A percentile compares a stretch with the other conserved stretches of the same genome.
Conservation (phyloP, 345 rosid genomes). For the Pistacia integerrima region DNA sequence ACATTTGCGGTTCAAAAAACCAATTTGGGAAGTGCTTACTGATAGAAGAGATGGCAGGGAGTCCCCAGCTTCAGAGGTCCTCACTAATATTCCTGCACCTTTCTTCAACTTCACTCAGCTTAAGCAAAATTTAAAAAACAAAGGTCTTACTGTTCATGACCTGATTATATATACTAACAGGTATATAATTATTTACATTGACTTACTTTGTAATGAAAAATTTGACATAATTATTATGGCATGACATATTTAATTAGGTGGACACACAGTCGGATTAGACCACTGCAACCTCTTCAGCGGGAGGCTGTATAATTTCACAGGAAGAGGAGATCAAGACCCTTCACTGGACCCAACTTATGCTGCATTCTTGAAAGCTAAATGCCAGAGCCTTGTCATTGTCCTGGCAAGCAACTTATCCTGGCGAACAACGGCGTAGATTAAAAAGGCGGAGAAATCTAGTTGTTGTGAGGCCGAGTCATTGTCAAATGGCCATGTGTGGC, state of each 20-base stretch:
- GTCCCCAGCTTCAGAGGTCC: constrained; percentile 44
- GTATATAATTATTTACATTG: constrained; percentile 21
- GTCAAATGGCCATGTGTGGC: too few relatives aligned
- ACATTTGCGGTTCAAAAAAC: too few relatives aligned
- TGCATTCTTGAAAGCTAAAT: constrained; percentile 37
- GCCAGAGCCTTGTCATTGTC: constrained; percentile 21
- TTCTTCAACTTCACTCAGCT: constrained; percentile 51
- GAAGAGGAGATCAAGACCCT: constrained; percentile 58
- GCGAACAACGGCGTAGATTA: too few relatives aligned
- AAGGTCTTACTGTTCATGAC: constrained; percentile 58
- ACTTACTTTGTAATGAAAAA: too few relatives aligned
- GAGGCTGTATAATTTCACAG: constrained; percentile 22
- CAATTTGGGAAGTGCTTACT: constrained; percentile 68
- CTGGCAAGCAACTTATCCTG: too few relatives aligned
- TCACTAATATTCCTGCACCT: constrained; percentile 54
- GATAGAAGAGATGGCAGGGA: constrained; percentile 69
- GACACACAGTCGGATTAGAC: constrained; percentile 59
- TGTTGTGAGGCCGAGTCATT: too few relatives aligned
- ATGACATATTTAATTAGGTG: constrained; percentile 42
- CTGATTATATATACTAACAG: constrained; percentile 46
- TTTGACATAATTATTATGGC: too few relatives aligned
- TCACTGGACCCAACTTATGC: constrained; percentile 43
- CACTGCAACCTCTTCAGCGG: constrained; percentile 47
- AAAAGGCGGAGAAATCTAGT: too few relatives aligned
- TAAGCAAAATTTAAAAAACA: constrained; percentile 29